Conservation (phyloP, 441 rosid genomes). For the Adansonia rubrostipa region DNA sequence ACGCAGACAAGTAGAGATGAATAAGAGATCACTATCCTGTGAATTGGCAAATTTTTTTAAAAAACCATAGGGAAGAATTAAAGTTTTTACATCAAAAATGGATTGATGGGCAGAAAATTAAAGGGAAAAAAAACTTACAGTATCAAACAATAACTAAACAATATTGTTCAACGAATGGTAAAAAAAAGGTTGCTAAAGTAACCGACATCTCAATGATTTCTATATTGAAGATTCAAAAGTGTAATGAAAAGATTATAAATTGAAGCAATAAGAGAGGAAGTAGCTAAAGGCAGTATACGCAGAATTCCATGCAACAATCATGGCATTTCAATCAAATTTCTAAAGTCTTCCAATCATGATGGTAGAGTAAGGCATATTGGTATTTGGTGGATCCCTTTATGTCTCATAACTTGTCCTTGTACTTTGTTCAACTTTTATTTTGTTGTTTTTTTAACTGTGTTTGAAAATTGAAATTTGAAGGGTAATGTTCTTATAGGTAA, state of each 20-base stretch:
- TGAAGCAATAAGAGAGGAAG: slow-evolving; percentile 48
- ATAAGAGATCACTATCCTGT: background rate
- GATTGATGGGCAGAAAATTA: background rate
- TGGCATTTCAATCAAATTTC: slow-evolving; percentile 68
- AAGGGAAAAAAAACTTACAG: background rate
- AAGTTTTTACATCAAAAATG: background rate
- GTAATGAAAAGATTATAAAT: slow-evolving; percentile 47
- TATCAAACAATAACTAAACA: background rate
- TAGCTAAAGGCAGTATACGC: slow-evolving; percentile 42
- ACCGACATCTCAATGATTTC: slow-evolving; percentile 56
- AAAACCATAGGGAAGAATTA: background rate
- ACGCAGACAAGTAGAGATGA: background rate
- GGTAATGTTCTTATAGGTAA: background rate
- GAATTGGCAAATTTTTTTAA: background rate
- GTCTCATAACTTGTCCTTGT: slow-evolving; percentile 33
- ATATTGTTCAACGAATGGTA: background rate
- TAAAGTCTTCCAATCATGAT: slow-evolving; percentile 68
- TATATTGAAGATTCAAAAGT: slow-evolving; percentile 45
- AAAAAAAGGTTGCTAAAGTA: slow-evolving; percentile 24
- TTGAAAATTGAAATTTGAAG: background rate
- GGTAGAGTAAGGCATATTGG: slow-evolving; percentile 61
- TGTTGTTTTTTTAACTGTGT: background rate
- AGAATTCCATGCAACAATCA: slow-evolving; percentile 95
- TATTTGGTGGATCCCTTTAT: slow-evolving; percentile 52
- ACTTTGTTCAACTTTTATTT: background rate